phyloP scores from a whole-genome alignment of 2,329 filamentous ascomycete genomes.

The Claviceps cyperi region DNA sequence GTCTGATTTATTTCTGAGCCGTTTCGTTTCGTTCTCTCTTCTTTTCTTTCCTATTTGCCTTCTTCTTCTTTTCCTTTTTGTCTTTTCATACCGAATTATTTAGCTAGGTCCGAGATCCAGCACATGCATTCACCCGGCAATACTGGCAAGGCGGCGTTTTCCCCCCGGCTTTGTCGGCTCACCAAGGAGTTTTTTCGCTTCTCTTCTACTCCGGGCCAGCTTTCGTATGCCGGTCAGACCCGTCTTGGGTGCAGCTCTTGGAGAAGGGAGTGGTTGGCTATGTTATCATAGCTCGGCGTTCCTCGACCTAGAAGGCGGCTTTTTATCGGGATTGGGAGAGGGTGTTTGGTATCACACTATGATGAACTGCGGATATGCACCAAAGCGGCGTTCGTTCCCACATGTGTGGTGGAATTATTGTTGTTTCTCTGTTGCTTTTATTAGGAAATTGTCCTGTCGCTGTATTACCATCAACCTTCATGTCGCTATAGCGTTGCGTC shows the following conservation, averaged over 20 bases:
- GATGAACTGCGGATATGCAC: slow-evolving; percentile 1
- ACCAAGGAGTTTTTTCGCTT: not conserved
- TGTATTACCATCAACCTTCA: not conserved
- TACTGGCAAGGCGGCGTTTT: not conserved
- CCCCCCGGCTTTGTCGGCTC: not conserved
- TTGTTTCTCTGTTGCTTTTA: not conserved
- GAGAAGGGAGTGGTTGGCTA: slow-evolving; percentile 5
- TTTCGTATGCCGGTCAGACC: not conserved
- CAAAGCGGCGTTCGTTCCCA: slow-evolving; percentile 12
- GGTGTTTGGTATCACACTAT: slow-evolving; percentile 1
- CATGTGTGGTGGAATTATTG: slow-evolving; percentile 1
- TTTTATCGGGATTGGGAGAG: not conserved
- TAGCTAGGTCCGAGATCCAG: not conserved
- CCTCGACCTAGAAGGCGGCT: not conserved
- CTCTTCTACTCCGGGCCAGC: not conserved
- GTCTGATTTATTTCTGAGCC: too few species aligned
- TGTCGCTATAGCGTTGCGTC: not conserved
- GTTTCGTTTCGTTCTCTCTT: not conserved
- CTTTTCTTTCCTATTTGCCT: not conserved
- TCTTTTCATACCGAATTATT: not conserved
- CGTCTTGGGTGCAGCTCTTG: not conserved
- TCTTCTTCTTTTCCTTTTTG: not conserved
- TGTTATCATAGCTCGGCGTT: not conserved
- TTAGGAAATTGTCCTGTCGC: not conserved
- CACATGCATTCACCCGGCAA: not conserved